Evolutionary conservation across 2,329 filamentous ascomycete species (phyloP).

Genomic region (Exophiala bonariae): DNA sequence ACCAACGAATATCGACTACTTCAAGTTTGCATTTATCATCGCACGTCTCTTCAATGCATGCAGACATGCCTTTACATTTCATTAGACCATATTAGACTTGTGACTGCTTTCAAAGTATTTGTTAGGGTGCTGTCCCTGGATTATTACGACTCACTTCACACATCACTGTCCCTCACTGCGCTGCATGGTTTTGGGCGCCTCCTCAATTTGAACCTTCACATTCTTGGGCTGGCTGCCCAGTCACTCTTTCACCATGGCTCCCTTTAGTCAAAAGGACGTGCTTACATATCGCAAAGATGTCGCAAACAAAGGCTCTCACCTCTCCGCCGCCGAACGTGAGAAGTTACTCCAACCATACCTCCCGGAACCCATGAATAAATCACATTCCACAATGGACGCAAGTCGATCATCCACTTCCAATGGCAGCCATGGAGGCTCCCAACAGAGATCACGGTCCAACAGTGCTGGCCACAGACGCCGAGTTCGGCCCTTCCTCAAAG

Average conservation of each 20-base stretch:
- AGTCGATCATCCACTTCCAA: constrained; percentile 8
- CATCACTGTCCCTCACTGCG: too few species aligned
- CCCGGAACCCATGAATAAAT: constrained; percentile 40
- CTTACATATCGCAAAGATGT: constrained; percentile 41
- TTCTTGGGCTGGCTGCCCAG: not conserved
- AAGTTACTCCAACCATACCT: constrained; percentile 54
- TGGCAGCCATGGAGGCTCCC: constrained; percentile 24
- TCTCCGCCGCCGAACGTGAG: constrained; percentile 51
- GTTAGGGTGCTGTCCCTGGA: too few species aligned
- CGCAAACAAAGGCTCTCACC: constrained; percentile 39
- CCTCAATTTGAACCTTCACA: too few species aligned
- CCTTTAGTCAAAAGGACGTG: constrained; percentile 25
- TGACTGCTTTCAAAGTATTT: too few species aligned
- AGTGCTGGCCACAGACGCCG: constrained; percentile 31
- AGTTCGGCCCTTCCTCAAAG: constrained; percentile 45
- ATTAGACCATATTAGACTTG: too few species aligned
- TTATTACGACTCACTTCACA: too few species aligned
- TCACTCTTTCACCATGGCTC: constrained; percentile 15
- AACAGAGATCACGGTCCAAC: too few species aligned
- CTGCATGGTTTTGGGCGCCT: too few species aligned
- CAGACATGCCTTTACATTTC: too few species aligned
- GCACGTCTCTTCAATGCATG: too few species aligned
- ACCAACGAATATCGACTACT: too few species aligned
- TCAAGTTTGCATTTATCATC: too few species aligned
- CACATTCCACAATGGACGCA: not conserved